phyloP scores from a whole-genome alignment of 73 alveolate species.

The Effrenium voratum region DNA sequence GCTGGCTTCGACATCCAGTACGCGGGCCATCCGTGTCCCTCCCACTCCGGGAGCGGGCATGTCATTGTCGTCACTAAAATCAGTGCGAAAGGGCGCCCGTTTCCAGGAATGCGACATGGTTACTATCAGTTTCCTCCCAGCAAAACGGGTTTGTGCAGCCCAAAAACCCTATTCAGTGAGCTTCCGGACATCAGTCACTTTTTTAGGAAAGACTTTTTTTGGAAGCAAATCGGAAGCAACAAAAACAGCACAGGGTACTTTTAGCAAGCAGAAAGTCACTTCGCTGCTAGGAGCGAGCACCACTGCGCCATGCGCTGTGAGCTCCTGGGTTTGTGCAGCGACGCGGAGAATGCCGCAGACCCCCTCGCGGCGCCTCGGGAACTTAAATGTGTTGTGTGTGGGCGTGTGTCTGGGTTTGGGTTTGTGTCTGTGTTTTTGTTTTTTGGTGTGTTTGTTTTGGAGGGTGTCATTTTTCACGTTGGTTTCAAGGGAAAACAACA shows the following conservation, averaged over 20 bases:
- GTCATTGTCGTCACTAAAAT: no score
- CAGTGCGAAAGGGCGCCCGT: no score
- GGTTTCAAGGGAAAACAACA: background rate
- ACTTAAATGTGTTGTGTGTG: background rate
- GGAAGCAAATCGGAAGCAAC: no score
- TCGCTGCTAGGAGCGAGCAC: conserved; percentile 47
- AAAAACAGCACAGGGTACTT: no score
- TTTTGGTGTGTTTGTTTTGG: background rate
- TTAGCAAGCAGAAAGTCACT: no score
- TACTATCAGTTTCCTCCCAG: no score
- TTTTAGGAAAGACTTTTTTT: no score
- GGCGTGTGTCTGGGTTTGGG: background rate
- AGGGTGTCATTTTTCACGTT: background rate
- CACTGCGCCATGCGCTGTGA: conserved; percentile 94
- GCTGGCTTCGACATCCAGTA: conserved; percentile 53
- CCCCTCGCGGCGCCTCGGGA: conserved; percentile 53
- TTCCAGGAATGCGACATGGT: no score
- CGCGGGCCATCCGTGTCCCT: conserved; percentile 88
- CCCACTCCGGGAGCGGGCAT: conserved; percentile 74
- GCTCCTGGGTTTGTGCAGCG: conserved; percentile 47
- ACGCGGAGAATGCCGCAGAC: conserved; percentile 52
- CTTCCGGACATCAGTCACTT: no score
- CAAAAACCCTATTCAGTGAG: no score
- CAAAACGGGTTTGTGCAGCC: no score
- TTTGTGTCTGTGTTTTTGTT: background rate